Evolutionary conservation across 1,139 yeast genomes (phyloP), one percentile per base, ranked within the genome.

Genomic region (Hansenula lynferdii): DNA sequence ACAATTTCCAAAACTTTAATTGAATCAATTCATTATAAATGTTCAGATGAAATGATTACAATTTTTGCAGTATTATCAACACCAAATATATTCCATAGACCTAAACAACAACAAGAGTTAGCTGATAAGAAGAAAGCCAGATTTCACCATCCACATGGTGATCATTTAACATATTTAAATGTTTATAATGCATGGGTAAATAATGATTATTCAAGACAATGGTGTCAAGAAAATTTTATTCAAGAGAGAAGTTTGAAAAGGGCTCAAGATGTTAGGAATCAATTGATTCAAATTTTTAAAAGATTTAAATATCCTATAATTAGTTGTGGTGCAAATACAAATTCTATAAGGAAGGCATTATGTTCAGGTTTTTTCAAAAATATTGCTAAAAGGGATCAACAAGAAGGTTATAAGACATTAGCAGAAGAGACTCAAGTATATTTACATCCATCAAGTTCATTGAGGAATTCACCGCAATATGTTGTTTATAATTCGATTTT

Each of bases 31-130:
- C 84, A 83, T 19, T 75, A 75, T 47, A 75, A 72, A 15, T 92
- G 98, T 49, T 72, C 94, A 0, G 90, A 85, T 37, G 98, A 92
- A 51, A 75, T 90, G 36, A 64, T 87, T 28, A 82, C 85, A 0
- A 85, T 94, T 19, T 86, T 92, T 41, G 85, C 97, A 3, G 90
- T 94, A 97, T 69, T 90, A 7, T 82, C 95, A 1, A 92, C 89
- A 6, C 97, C 86, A 42, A 80, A 82, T 8, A 77, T 92, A 0
- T 92, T 89, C 54, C 82, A 78, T 56, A 67, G 97, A 38, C 97
- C 97, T 0, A 78, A 80, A 50, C 92, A 83, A 38, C 82, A 84
- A 56, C 84, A 78, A 53, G 75, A 71, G 32, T 72, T 72, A 34
- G 97, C 97, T 0, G 97, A 90, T 54, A 79, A 76, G 49, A 73